Base-by-base conservation (phyloP, 1,139 yeast species). In the Yamadazyma diddensiae region DNA sequence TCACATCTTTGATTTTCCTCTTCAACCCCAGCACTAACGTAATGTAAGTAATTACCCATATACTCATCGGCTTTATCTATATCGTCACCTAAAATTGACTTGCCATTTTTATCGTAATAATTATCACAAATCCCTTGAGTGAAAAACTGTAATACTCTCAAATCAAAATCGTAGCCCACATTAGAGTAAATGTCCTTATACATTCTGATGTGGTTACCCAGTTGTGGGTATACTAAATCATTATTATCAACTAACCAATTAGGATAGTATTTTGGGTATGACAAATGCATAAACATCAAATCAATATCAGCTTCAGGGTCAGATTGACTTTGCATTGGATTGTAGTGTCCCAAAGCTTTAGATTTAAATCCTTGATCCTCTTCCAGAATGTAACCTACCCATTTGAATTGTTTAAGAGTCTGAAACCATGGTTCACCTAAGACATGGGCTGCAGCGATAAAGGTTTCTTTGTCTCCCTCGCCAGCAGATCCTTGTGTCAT, bases 401-500 rank as follows among this genome's bases (percentile, higher is more conserved):
- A 79, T 31, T 50, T 49, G 43, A 75, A 73, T 30, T 55, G 63
- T 40, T 71, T 68, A 30, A 60, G 44, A 5, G 80, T 75, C 50
- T 77, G 84, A 52, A 71, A 75, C 55, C 71, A 75, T 3, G 74
- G 72, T 31, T 64, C 55, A 0, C 58, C 46, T 42, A 77, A 47
- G 0, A 67, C 79, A 34, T 64, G 66, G 0, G 84, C 82, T 1
- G 85, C 82, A 2, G 82, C 80, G 17, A 79, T 70, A 42, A 77
- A 79, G 0, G 85, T 77, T 44, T 79, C 86, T 52, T 79, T 79
- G 45, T 79, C 86, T 29, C 86, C 86, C 55, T 79, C 83, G 16
- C 85, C 86, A 1, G 84, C 83, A 10, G 80, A 68, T 5, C 85
- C 84, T 53, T 78, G 85, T 0, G 83, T 71, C 43, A 79, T 55